Evolutionary conservation across 352 stramenopile genomes (phyloP).

Genomic region (Phytophthora syringae): DNA sequence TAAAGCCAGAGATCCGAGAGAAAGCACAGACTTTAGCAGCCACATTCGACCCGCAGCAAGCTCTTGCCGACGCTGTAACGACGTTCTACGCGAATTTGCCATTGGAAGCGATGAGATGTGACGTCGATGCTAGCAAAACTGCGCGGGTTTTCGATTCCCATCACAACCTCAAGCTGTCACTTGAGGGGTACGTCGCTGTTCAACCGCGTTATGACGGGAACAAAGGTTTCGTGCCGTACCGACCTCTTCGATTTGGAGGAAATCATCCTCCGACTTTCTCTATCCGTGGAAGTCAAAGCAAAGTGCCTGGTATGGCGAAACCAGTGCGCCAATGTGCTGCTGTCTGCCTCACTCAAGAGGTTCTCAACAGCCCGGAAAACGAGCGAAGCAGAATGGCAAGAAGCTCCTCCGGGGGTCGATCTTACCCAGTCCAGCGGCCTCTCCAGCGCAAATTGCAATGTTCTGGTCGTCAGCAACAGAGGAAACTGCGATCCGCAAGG

Average conservation of each 20-base stretch:
- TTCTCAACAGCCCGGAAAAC: not conserved
- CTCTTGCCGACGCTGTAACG: constrained; percentile 56
- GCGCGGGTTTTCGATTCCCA: constrained; percentile 42
- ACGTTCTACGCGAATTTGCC: constrained; percentile 79
- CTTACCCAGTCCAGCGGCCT: not conserved
- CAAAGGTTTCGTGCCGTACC: constrained; percentile 38
- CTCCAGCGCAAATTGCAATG: constrained; percentile 15
- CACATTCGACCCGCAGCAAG: constrained; percentile 61
- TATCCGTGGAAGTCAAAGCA: constrained; percentile 12
- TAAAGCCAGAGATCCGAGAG: constrained; percentile 37
- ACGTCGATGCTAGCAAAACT: constrained; percentile 36
- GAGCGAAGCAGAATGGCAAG: constrained; percentile 1
- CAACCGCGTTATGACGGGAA: constrained; percentile 28
- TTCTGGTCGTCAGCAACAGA: constrained; percentile 35
- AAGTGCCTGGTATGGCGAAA: constrained; percentile 1
- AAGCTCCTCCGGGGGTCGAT: constrained; percentile 3
- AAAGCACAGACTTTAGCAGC: constrained; percentile 41
- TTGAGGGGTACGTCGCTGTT: constrained; percentile 33
- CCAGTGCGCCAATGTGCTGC: constrained; percentile 9
- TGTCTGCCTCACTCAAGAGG: not conserved
- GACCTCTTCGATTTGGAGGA: constrained; percentile 33
- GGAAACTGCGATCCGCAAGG: constrained; percentile 25
- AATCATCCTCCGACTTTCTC: constrained; percentile 27
- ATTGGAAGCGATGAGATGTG: constrained; percentile 82
- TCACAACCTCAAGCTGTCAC: constrained; percentile 39